phyloP scores from a whole-genome alignment of 805 yeast species.

The Helenozyma baotianmanensis region DNA sequence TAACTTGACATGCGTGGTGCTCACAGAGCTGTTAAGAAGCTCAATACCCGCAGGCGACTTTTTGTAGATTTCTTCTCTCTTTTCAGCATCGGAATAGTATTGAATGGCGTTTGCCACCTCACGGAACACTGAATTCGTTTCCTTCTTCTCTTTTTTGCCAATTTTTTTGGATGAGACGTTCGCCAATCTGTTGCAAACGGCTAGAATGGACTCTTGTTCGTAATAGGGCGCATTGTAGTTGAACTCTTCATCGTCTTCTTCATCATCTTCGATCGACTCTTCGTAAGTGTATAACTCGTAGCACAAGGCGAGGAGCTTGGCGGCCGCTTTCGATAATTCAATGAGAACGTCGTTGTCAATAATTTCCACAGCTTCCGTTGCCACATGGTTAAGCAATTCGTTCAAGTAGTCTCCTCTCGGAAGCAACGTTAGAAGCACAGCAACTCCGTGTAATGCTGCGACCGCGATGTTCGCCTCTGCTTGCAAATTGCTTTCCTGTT shows the following conservation, averaged over 20 bases:
- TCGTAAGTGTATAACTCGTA: conserved; percentile 50
- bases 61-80: conserved; percentile 33
- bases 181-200: conserved; percentile 39
- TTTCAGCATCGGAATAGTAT: conserved; percentile 30
- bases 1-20: conserved; percentile 36
- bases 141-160: conserved; percentile 60
- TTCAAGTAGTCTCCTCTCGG: conserved; percentile 41
- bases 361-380: conserved; percentile 34
- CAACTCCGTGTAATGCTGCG: conserved; percentile 45
- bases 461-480: conserved; percentile 36
- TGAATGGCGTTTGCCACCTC: conserved; percentile 50
- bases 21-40: conserved; percentile 25
- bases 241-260: conserved; percentile 39
- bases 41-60: conserved; percentile 33
- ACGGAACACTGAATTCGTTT: conserved; percentile 54
- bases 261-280: conserved; percentile 34
- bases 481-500: conserved; percentile 25
- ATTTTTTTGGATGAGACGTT: conserved; percentile 52
- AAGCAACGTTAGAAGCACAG: conserved; percentile 40
- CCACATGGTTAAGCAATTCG: conserved; percentile 29
- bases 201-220: conserved; percentile 46
- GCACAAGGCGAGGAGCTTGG: conserved; percentile 50
- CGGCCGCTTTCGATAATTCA: conserved; percentile 52
- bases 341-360: conserved; percentile 37
- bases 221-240: conserved; percentile 48